Evolutionary conservation across 1,139 yeast species (phyloP).

Genomic region (Meyerozyma sp.): DNA sequence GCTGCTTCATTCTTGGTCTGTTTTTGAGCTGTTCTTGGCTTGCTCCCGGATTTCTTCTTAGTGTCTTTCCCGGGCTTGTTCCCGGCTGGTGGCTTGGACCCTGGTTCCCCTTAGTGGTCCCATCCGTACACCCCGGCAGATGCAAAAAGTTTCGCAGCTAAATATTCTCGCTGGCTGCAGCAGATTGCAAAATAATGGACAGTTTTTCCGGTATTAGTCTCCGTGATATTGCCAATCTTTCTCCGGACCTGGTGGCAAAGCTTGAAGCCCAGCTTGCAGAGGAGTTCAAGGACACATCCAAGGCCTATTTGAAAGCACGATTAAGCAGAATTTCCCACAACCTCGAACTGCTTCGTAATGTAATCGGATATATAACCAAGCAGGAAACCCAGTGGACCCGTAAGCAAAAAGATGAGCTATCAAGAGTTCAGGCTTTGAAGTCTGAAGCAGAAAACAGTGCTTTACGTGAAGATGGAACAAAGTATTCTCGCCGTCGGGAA

Average conservation of each 20-base stretch:
- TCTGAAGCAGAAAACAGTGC: neutral
- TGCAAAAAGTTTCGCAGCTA: neutral
- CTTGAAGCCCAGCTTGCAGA: constrained; percentile 24
- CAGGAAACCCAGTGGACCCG: neutral
- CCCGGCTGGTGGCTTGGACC: too few relatives aligned
- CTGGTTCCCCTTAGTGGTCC: neutral
- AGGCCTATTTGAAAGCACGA: constrained; percentile 26
- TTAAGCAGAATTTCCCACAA: constrained; percentile 19
- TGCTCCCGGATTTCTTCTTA: too few relatives aligned
- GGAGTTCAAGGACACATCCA: constrained; percentile 28
- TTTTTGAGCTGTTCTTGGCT: too few relatives aligned
- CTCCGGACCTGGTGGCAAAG: constrained; percentile 24
- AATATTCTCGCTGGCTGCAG: neutral
- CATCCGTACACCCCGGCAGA: neutral
- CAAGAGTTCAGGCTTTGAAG: neutral
- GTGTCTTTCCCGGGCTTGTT: too few relatives aligned
- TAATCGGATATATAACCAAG: neutral
- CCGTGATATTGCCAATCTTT: constrained; percentile 12
- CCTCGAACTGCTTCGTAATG: neutral
- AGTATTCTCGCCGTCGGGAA: neutral
- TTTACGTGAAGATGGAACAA: neutral
- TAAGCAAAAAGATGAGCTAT: neutral
- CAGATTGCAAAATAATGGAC: neutral
- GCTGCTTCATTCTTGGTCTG: too few relatives aligned
- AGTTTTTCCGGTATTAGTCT: constrained; percentile 6